Conservation (phyloP, 1,284 basidiomycete genomes). For the Stereum hirsutum region DNA sequence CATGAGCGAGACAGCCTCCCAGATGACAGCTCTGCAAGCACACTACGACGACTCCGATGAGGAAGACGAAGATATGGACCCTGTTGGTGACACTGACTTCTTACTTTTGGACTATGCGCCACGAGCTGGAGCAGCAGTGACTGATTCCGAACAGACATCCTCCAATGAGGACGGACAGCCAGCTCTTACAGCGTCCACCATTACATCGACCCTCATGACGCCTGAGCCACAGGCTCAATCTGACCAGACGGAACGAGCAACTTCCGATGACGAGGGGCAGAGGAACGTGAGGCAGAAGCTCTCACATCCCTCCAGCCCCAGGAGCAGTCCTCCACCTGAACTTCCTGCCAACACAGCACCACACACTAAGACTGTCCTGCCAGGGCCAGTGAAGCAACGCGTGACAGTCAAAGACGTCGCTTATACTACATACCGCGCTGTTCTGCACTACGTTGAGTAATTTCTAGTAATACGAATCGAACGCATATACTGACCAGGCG, state of each 20-base stretch:
- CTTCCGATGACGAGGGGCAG: not conserved
- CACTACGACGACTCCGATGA: constrained; percentile 56
- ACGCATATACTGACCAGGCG: not conserved
- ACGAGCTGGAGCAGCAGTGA: not conserved
- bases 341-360: not conserved
- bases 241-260: not conserved
- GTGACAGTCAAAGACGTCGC: constrained; percentile 73
- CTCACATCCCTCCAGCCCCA: constrained; percentile 22
- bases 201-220: too few species aligned
- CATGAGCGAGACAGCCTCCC: constrained; percentile 19
- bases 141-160: too few species aligned
- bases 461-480: not conserved
- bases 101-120: constrained; percentile 6
- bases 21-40: constrained; percentile 13
- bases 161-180: too few species aligned
- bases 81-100: not conserved
- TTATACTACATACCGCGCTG: constrained; percentile 75
- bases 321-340: not conserved
- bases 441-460: constrained; percentile 70
- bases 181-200: too few species aligned
- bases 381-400: constrained; percentile 39
- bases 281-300: constrained; percentile 24
- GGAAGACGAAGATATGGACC: constrained; percentile 32
- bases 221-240: too few species aligned
- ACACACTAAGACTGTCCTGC: constrained; percentile 7